Base-by-base conservation (phyloP, 306 rosid species). In the Rosa rugosa region DNA sequence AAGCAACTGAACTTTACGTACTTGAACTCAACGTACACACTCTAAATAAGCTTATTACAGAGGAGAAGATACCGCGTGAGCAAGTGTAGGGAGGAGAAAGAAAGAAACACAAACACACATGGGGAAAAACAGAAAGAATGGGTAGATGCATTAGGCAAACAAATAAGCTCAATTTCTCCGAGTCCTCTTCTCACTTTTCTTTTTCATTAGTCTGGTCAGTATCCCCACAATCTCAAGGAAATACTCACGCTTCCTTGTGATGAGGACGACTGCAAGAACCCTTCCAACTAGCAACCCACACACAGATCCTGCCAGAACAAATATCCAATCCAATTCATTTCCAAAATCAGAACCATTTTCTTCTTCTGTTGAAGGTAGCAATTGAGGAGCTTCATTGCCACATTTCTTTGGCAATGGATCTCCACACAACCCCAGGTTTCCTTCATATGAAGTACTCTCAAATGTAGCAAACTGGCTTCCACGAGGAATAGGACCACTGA, bases 381-480 rank as follows among this genome's bases (percentile, higher is more conserved):
- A 60, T 25, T 4, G 31, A 11, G 67, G 40, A 25, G 6, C 40
- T 11, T 25, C 67, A 25, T 60, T 25, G 36, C 38, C 18, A 5
- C 67, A 60, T 25, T 25, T 60, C 18, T 25, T 27, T 27, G 38
- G 67, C 67, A 62, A 25, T 27, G 67, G 67, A 62, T 27, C 67
- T 4, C 40, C 67, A 60, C 67, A 60, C 38, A 60, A 60, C 38
- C 67, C 67, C 14, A 25, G 67, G 67, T 60, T 60, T 60, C 67
- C 67, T 60, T 60, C 38, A 60, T 4, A 60, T 60, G 67, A 60
- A 60, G 40, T 60, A 60, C 67, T 60, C 18, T 60, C 67, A 60
- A 25, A 60, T 25, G 67, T 60, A 60, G 67, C 34, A 60, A 60
- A 60, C 34, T 60, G 40, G 17, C 40, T 25, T 25, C 67, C 67